Conservation (phyloP, 768 basidiomycete species). For the Atractiella rhizophila region DNA sequence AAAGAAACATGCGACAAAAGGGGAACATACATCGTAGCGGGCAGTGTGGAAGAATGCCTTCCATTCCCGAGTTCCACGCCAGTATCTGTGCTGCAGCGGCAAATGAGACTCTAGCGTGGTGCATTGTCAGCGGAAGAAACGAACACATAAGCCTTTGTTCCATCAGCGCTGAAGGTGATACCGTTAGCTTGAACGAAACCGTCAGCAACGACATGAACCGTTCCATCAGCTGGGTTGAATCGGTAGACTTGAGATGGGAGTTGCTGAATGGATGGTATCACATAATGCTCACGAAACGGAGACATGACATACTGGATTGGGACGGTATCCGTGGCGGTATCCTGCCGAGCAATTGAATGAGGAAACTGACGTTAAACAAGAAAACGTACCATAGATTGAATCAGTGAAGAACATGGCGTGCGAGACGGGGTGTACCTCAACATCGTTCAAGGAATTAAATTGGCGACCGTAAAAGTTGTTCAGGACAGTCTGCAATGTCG, state of each 20-base stretch:
- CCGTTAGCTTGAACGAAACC: constrained; percentile 52
- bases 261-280: constrained; percentile 25
- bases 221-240: constrained; percentile 39
- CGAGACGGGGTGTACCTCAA: constrained; percentile 36
- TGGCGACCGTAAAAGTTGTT: constrained; percentile 59
- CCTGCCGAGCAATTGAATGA: no score
- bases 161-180: constrained; percentile 42
- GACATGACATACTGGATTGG: no score
- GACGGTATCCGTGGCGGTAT: no score
- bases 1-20: background rate
- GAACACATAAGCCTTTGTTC: constrained; percentile 22
- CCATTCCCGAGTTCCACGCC: constrained; percentile 10
- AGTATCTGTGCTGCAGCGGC: constrained; percentile 13
- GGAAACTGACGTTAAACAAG: no score
- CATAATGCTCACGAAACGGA: no score
- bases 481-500: no score
- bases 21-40: background rate
- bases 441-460: constrained; percentile 59
- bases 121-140: background rate
- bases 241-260: constrained; percentile 55
- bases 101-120: background rate
- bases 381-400: constrained; percentile 1
- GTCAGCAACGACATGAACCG: constrained; percentile 46
- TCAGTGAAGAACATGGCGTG: constrained; percentile 12
- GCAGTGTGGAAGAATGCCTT: background rate